Base-by-base conservation (phyloP, 164 flowering plant genomes). In the Tinospora cordifolia region DNA sequence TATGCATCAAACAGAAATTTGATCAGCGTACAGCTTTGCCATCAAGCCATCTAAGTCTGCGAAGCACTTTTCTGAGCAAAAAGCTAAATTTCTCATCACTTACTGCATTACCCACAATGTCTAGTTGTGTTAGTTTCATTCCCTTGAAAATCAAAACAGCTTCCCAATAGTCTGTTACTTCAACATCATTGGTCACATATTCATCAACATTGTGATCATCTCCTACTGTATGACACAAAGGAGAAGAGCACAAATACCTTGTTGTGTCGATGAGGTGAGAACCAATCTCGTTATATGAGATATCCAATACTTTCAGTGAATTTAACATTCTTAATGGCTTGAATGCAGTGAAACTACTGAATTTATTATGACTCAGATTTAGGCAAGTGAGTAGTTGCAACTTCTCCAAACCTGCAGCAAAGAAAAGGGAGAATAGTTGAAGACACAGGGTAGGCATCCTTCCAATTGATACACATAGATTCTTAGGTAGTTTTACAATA, bases 271-370 rank as follows among this genome's bases (percentile, higher is more conserved):
- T 80, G 2, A 90, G 66, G 72, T 91, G 96, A 17, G 76, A 73
- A 27, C 98, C 96, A 44, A 91, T 87, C 85, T 91, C 93, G 68
- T 93, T 91, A 77, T 82, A 69, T 24, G 96, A 88, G 51, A 91
- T 83, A 75, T 90, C 83, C 79, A 91, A 72, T n/a, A 79, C 91
- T 74, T 77, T 74, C 24, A 91, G 71, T 17, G 83, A 81, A 69
- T 80, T 84, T 69, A 91, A 71, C 73, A 73, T 78, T 76, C 78
- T 85, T 68, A 93, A 71, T 69, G 98, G 90, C 69, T 83, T 90
- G 68, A 93, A 71, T 19, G 98, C 89, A 63, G 88, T 77, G 75
- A 90, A 87, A 80, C 89, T 90, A 44, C 79, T 6, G 66, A 93
- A 70, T 69, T 77, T 88, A 66, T 91, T 93, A 80, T 89, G 49